phyloP scores from a whole-genome alignment of 306 rosid species.

The Cyclanthera cordifolia region DNA sequence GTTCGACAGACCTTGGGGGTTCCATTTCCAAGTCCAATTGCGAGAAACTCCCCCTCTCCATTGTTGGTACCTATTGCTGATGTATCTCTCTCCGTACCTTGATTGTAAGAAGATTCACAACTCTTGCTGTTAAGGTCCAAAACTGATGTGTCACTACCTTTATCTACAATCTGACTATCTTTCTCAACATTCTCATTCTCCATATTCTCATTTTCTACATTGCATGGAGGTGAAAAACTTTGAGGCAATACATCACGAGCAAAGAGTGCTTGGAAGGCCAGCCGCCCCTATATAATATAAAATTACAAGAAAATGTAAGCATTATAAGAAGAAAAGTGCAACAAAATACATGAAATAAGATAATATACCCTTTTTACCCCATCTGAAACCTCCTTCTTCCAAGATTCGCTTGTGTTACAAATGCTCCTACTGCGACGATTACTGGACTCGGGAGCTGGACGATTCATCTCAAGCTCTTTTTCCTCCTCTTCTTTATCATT shows the following conservation, averaged over 20 bases:
- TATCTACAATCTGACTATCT: slow-evolving; percentile 16
- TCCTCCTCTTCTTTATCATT: slow-evolving; percentile 39
- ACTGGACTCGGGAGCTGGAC: slow-evolving; percentile 35
- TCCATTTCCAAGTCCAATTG: slow-evolving; percentile 60
- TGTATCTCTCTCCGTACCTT: not conserved
- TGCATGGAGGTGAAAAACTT: slow-evolving; percentile 74
- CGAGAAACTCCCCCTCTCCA: slow-evolving; percentile 40
- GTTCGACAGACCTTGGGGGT: slow-evolving; percentile 55
- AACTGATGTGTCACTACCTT: slow-evolving; percentile 12
- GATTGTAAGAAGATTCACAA: slow-evolving; percentile 12
- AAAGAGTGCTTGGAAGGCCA: slow-evolving; percentile 85
- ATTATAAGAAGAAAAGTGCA: slow-evolving; percentile 5
- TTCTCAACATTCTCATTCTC: slow-evolving; percentile 23
- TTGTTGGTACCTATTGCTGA: slow-evolving; percentile 23
- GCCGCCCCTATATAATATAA: slow-evolving; percentile 45
- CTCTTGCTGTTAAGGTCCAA: slow-evolving; percentile 33
- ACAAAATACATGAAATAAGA: not conserved
- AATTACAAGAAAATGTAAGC: slow-evolving; percentile 20
- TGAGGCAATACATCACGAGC: slow-evolving; percentile 75
- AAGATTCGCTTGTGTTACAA: slow-evolving; percentile 49
- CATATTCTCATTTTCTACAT: slow-evolving; percentile 24
- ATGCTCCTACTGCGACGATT: slow-evolving; percentile 47
- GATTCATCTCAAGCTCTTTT: slow-evolving; percentile 38
- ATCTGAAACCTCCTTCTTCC: slow-evolving; percentile 93
- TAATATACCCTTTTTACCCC: slow-evolving; percentile 40